phyloP scores from a whole-genome alignment of 257 asterid genomes.

The Plantago major region DNA sequence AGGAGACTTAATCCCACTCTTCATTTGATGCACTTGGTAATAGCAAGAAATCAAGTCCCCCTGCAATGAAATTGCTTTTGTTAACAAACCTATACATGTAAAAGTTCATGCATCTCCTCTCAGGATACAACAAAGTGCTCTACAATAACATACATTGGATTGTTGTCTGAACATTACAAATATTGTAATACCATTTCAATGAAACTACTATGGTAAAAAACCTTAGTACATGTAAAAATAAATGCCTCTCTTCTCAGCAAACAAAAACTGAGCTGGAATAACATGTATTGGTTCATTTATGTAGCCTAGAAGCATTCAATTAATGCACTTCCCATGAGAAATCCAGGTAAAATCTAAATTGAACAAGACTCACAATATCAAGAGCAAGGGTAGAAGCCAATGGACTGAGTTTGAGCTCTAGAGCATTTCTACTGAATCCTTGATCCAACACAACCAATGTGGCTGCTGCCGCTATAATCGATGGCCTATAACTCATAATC shows the following conservation, averaged over 20 bases:
- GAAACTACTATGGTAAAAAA: too few species aligned
- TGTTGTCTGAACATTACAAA: too few species aligned
- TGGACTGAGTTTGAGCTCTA: conserved; percentile 32
- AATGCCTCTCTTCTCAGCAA: too few species aligned
- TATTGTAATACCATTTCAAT: too few species aligned
- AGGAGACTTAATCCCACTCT: conserved; percentile 34
- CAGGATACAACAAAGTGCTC: too few species aligned
- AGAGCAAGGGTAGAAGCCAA: conserved; percentile 24
- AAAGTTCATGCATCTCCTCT: too few species aligned
- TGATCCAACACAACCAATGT: conserved; percentile 45
- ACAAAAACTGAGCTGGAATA: too few species aligned
- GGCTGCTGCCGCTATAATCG: conserved; percentile 69
- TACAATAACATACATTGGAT: too few species aligned
- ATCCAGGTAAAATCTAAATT: background rate
- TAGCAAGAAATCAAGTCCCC: conserved; percentile 44
- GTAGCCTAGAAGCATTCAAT: too few species aligned
- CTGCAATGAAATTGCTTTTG: background rate
- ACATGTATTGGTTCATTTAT: too few species aligned
- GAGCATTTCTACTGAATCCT: conserved; percentile 29
- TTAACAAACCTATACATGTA: background rate
- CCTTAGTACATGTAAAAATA: too few species aligned
- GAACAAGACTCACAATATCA: conserved; percentile 36
- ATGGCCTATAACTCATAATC: conserved; percentile 35
- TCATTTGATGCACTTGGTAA: conserved; percentile 26
- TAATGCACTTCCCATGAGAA: background rate